phyloP scores from a whole-genome alignment of 2,329 filamentous ascomycete species.

The Cercospora brassicicola region DNA sequence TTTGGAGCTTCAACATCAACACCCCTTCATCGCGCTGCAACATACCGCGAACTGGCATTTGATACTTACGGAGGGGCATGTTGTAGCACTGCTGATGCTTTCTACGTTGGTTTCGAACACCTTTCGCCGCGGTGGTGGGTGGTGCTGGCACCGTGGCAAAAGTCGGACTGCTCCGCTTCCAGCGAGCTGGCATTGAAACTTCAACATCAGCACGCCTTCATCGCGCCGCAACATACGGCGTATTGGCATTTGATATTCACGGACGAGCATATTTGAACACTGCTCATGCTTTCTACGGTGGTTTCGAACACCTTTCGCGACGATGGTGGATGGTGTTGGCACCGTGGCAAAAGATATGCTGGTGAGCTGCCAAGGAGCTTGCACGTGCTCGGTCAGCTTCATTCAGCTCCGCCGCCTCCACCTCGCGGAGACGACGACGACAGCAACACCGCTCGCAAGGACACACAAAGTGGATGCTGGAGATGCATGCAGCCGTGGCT shows the following conservation, averaged over 20 bases:
- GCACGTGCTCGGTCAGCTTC: neutral
- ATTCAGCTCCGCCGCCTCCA: neutral
- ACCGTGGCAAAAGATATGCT: neutral
- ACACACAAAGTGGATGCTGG: conserved; percentile 11
- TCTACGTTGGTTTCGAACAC: neutral
- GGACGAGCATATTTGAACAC: neutral
- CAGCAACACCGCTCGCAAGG: neutral
- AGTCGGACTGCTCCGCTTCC: neutral
- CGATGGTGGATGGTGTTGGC: neutral
- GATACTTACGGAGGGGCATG: neutral
- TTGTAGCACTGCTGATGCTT: neutral
- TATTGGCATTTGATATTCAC: neutral
- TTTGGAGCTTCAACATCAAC: neutral
- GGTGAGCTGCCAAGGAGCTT: neutral
- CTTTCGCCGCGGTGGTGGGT: neutral
- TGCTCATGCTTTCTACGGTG: neutral
- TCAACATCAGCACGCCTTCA: neutral
- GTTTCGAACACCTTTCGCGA: neutral
- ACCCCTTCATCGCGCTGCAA: neutral
- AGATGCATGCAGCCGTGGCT: conserved; percentile 9
- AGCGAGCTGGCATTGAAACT: neutral
- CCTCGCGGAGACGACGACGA: neutral
- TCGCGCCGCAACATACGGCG: neutral
- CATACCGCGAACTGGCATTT: neutral
- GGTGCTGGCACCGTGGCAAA: neutral